Evolutionary conservation across 2,329 filamentous ascomycete genomes (phyloP), one percentile per base, ranked within the genome.

Genomic region (Scytalidium lignicola): DNA sequence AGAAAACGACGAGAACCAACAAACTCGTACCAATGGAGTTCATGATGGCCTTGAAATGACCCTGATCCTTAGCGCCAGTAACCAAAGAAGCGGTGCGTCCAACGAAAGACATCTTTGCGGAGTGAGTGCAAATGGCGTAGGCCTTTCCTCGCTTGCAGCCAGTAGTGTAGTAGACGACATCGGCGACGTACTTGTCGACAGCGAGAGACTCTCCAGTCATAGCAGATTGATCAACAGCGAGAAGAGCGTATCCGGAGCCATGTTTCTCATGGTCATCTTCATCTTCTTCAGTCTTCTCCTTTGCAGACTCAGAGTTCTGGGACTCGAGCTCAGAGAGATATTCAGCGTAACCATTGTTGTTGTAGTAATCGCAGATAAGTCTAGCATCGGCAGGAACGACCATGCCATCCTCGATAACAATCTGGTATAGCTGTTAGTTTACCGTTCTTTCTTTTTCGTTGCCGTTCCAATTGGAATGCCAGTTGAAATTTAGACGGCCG

Each of bases 1-100:
- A 89, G 72, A 86, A 85, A 70, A 89, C 83, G 72, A 89, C 86
- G 54, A 89, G 74, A 60, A 89, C 84, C 59, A 90, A 76, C 49
- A 90, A 76, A 52, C 82, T 73, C 47, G 84, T 88, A 70, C 85
- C 85, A 64, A 90, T 89, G 65, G 80, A 85, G 79, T 89, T 84
- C 86, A 89, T 89, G 75, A 89, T 86, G 57, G 85, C 85, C 75
- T 90, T 88, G 80, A 88, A 88, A 71, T 88, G 84, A 72, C 85
- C 86, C 64, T 83, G 78, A 68, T 88, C 86, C 71, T 87, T 76
- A 57, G 86, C 85, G 58, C 85, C 85, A 71, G 88, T 81, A 45
- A 89, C 85, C 46, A 89, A 76, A 59, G 80, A 79, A 54, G 86
- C 86, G 59, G 85, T 89, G 67, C 81, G 82, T 72, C 86, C 86